phyloP scores from a whole-genome alignment of 176 grass and related monocot species.

The Puya raimondii region DNA sequence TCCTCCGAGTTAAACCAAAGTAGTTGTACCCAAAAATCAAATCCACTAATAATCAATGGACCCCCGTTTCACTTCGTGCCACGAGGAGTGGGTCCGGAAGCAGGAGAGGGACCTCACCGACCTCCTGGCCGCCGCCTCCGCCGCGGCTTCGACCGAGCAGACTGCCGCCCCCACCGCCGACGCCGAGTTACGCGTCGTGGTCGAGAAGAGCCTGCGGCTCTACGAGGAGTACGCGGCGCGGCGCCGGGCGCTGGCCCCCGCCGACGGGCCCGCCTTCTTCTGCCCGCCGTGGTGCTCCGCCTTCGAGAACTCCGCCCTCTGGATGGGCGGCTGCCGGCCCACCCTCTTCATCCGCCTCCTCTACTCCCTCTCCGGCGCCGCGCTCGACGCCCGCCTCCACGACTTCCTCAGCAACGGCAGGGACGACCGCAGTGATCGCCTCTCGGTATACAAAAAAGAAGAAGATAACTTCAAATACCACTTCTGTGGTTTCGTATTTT shows the following conservation, averaged over 20 bases:
- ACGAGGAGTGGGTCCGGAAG: not conserved
- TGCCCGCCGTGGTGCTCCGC: slow-evolving; percentile 63
- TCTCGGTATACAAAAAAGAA: too few species aligned
- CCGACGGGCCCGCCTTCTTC: slow-evolving; percentile 42
- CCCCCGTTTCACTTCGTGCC: not conserved
- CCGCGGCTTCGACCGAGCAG: too few species aligned
- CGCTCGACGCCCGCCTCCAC: slow-evolving; percentile 45
- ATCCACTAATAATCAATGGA: not conserved
- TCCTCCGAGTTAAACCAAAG: too few species aligned
- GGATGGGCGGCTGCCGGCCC: slow-evolving; percentile 61
- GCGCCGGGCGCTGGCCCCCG: slow-evolving; percentile 18
- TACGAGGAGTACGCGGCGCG: slow-evolving; percentile 48
- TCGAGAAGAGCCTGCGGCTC: slow-evolving; percentile 27
- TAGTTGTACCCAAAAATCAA: too few species aligned
- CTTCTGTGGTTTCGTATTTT: too few species aligned
- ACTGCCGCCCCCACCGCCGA: too few species aligned
- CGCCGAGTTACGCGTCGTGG: too few species aligned
- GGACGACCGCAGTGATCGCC: too few species aligned
- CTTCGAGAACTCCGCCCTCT: slow-evolving; percentile 71
- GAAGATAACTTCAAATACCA: too few species aligned
- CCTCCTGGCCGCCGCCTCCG: not conserved
- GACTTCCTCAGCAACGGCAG: slow-evolving; percentile 5
- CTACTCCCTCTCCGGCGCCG: slow-evolving; percentile 46
- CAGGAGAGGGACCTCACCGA: not conserved
- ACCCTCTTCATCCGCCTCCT: slow-evolving; percentile 58